These are phyloP conservation scores for Paramyrothecium sp. DNA, from an alignment of 2,329 filamentous ascomycete species.

Conservation along the genomic window DNA sequence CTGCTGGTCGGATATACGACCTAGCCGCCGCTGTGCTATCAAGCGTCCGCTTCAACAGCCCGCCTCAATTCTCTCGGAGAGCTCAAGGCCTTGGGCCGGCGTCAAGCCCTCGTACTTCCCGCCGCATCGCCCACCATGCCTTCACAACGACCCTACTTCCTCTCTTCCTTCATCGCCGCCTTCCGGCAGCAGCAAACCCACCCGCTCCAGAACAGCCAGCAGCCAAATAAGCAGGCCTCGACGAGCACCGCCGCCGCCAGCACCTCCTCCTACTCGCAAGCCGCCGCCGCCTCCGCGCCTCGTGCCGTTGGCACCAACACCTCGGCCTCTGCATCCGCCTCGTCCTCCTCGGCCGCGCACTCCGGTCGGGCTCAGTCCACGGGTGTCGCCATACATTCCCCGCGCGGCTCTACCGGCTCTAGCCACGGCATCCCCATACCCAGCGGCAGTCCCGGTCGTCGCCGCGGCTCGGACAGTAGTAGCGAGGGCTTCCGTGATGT, in stretches of 20 bases:
- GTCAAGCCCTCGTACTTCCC: neutral
- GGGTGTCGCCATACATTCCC: constrained; percentile 26
- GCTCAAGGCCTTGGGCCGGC: neutral
- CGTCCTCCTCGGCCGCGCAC: constrained; percentile 14
- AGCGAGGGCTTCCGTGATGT: constrained; percentile 75
- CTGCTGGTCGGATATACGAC: neutral
- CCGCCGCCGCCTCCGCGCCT: constrained; percentile 15
- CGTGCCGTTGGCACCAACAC: constrained; percentile 19
- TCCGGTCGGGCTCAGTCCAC: constrained; percentile 23
- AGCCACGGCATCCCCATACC: constrained; percentile 31
- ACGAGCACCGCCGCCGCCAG: constrained; percentile 22
- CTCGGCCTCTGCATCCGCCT: constrained; percentile 10
- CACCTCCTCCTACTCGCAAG: constrained; percentile 19
- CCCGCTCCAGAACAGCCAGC: constrained; percentile 28
- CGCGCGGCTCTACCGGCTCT: constrained; percentile 17
- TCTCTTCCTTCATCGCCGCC: constrained; percentile 55
- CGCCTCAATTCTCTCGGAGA: neutral
- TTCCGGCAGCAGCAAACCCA: constrained; percentile 46
- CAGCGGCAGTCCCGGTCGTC: constrained; percentile 36
- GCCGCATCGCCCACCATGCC: constrained; percentile 34
- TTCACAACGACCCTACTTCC: constrained; percentile 54
- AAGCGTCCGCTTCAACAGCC: neutral
- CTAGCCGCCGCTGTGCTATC: neutral
- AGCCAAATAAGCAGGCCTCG: constrained; percentile 24
- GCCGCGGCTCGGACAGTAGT: constrained; percentile 72